Percentiles rank a stretch among this genome's conserved stretches.
Evolutionary conservation across 805 yeast species (phyloP).

Genomic region (Torulaspora indica): DNA sequence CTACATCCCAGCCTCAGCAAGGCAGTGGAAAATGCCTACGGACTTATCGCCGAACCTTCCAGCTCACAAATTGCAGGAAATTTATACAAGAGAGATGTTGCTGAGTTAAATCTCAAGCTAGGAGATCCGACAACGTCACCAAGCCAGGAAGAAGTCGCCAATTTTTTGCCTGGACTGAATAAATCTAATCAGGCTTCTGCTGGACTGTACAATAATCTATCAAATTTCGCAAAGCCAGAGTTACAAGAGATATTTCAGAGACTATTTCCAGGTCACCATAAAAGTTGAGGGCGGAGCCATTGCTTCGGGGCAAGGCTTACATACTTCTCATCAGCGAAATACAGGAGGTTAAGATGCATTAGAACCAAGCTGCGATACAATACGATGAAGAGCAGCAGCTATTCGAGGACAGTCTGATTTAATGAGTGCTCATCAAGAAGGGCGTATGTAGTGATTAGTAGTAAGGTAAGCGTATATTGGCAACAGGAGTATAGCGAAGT

Average conservation of each 20-base stretch:
- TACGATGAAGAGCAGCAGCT: too few relatives aligned
- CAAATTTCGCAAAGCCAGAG: conserved; percentile 5
- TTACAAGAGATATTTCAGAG: not conserved
- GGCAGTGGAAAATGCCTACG: conserved; percentile 30
- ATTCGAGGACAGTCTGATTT: too few relatives aligned
- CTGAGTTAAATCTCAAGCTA: conserved; percentile 13
- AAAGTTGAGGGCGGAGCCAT: too few relatives aligned
- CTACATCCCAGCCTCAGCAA: conserved; percentile 30
- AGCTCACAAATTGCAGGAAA: conserved; percentile 6
- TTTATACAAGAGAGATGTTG: conserved; percentile 10
- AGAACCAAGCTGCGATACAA: too few relatives aligned
- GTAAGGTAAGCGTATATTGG: not conserved
- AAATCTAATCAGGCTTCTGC: conserved; percentile 9
- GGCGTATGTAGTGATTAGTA: not conserved
- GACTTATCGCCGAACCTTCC: conserved; percentile 17
- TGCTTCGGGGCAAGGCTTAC: too few relatives aligned
- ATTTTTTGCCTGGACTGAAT: conserved; percentile 14
- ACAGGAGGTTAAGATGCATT: too few relatives aligned
- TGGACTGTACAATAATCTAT: conserved; percentile 9
- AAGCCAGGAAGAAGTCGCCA: not conserved
- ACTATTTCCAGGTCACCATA: not conserved
- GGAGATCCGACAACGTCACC: not conserved
- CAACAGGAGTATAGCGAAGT: not conserved
- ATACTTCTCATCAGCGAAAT: too few relatives aligned
- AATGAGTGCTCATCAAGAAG: not conserved